phyloP scores from a whole-genome alignment of 768 basidiomycete species.

The Amanita rimosa region DNA sequence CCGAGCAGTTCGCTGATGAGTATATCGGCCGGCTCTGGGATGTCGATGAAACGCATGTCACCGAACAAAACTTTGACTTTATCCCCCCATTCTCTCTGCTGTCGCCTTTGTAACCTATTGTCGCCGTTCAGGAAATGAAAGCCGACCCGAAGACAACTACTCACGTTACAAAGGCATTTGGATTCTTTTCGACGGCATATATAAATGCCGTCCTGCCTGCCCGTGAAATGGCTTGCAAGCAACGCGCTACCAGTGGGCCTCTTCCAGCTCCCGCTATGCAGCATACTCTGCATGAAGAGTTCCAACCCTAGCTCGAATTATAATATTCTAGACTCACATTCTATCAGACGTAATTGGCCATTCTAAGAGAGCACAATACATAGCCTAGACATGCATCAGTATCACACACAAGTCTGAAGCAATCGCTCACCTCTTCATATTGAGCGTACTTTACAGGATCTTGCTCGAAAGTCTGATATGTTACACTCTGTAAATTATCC shows the following conservation, averaged over 20 bases:
- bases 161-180: constrained; percentile 90
- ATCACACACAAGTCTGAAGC: constrained; percentile 1
- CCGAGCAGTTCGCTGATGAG: constrained; percentile 93
- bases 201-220: constrained; percentile 50
- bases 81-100: constrained; percentile 73
- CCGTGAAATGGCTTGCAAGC: constrained; percentile 65
- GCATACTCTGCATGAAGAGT: constrained; percentile 43
- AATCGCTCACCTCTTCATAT: constrained; percentile 72
- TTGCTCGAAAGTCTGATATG: constrained; percentile 96
- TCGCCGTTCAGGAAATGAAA: constrained; percentile 3
- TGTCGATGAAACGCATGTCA: constrained; percentile 79
- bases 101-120: constrained; percentile 70
- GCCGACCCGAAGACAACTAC: constrained; percentile 19
- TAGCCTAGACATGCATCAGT: constrained; percentile 39
- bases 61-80: constrained; percentile 80
- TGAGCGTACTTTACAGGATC: constrained; percentile 94
- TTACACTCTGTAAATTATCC: constrained; percentile 93
- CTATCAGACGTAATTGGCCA: constrained; percentile 38
- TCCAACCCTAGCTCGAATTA: constrained; percentile 5
- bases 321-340: constrained; percentile 38
- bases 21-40: constrained; percentile 87
- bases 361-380: constrained; percentile 70
- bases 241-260: constrained; percentile 84
- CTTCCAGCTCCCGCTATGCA: constrained; percentile 94
- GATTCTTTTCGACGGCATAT: constrained; percentile 94